Base-by-base conservation (phyloP, 140 eudicot species). In the Senecio squalidus region DNA sequence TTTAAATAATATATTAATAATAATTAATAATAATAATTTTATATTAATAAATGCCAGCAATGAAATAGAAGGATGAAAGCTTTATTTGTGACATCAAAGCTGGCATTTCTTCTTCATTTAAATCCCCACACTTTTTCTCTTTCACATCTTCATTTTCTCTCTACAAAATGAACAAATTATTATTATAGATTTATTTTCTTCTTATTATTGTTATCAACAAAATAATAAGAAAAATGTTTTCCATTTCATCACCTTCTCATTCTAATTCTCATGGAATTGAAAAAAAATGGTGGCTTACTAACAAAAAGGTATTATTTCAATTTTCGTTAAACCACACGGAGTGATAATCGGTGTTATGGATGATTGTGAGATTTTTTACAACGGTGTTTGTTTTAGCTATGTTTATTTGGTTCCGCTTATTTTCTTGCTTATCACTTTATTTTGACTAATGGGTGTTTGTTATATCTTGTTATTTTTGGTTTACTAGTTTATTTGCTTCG, bases 11-110 rank as follows among this genome's bases (percentile, higher is more conserved):
- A n/a, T n/a, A n/a, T n/a, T n/a, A n/a, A n/a, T n/a, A n/a, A n/a
- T n/a, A n/a, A n/a, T n/a, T n/a, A n/a, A n/a, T n/a, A 18, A 36
- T 38, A 13, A 9, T 20, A n/a, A 56, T 4, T 4, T 31, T 1
- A 6, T 27, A 7, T 0, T 43, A 39, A 55, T 27, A 41, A 30
- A 64, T 81, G 95, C 92, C 96, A 88, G 96, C 95, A 52, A 79
- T 66, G 88, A 78, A 76, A 66, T 64, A 67, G 78, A 78, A 75
- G 95, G 96, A 84, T 84, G 81, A 81, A 80, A 84, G 86, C 84
- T 76, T 71, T 78, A 74, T 76, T 76, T 74, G 61, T 10, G 43
- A 76, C 80, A 80, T 80, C 93, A 85, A 89, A 88, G 94, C 96
- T 84, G 95, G 84, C 86, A 75, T 60, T 75, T 55, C 54, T 30